Evolutionary conservation across 495 filamentous ascomycete species (phyloP), one percentile per base, ranked within the genome.

Genomic region (Podospora australis): DNA sequence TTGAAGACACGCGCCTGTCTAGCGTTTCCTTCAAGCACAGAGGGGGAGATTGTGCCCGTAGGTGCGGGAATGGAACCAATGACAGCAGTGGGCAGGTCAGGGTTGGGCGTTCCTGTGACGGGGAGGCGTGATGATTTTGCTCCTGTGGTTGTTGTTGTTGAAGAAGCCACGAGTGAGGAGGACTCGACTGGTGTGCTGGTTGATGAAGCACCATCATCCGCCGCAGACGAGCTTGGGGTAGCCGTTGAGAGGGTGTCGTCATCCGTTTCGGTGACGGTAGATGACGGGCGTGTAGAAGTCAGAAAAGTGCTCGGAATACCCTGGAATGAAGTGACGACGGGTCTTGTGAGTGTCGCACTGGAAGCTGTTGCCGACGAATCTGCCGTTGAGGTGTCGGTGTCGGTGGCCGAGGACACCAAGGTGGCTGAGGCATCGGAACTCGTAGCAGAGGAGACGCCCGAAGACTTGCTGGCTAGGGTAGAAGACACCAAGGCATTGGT

Each of bases 1-100:
- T 74, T 74, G 49, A 60, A 67, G 3, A 53, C 35, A 20, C 61
- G 59, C n/a, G 71, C 71, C 21, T 57, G 38, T 20, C 56, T 54
- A 9, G 69, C 49, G 50, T 74, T 74, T 23, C 43, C 41, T 17
- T 57, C 55, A 36, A 65, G 61, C n/a, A 58, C 54, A 9, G 63
- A 49, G 11, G 65, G 57, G 7, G 64, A 57, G 11, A 74, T 62
- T 1, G 61, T 70, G 16, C 53, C 53, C 3, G 65, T 64, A 1
- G 65, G 48, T 3, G 64, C 17, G 0, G 69, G 69, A 1, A 59
- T 23, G 21, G 46, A 52, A 24, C 56, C 62, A 29, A 73, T 68
- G n/a, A n/a, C n/a, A 23, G 53, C 48, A 1, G 71, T 74, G 1
- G 71, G 71, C 6, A 73, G 44, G 3, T 53, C 48, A 19, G 41